Base-by-base conservation (phyloP, 2,329 filamentous ascomycete genomes). In the Sporothrix inflata region DNA sequence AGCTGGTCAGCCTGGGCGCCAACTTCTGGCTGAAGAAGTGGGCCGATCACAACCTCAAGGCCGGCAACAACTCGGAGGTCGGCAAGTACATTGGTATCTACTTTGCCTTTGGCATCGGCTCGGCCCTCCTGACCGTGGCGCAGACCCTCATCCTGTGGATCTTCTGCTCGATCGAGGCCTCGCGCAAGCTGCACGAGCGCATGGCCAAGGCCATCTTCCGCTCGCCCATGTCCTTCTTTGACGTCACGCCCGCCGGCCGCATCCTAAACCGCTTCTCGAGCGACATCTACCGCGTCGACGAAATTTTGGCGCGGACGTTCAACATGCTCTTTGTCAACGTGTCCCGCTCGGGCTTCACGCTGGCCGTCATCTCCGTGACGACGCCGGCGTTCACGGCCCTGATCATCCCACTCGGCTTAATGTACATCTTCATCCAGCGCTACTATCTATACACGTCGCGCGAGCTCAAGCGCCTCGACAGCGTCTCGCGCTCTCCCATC, bases 131-230 rank as follows among this genome's bases (percentile, higher is more conserved):
- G 75, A 95, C 97, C 3, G 94, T 98, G 55, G 79, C 97, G 40
- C 96, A 98, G 82, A 98, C 95, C 6, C 84, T 99, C 76, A 94
- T 99, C 75, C 86, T 99, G 38, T 99, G 96, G 96, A 98, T 99
- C 76, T 98, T 99, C 84, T 99, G 97, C 83, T 98, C 96, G 4
- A 99, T 99, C 75, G 96, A 99, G 90, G 96, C 96, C 68, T 98
- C 95, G 24, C 90, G 96, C 74, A 99, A 98, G 83, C 87, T 99
- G 72, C 96, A 99, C 80, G 96, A 98, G 83, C 88, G 93, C 75
- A 98, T 99, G 96, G 95, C 95, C 57, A 96, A 92, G 78, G 94
- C 96, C 21, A 98, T 98, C 77, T 99, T 99, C 87, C 89, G 96
- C 76, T 97, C 94, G 49, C 97, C 96, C 71, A 99, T 99, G 96